phyloP scores from a whole-genome alignment of 441 rosid genomes.

The Biscutella auriculata region DNA sequence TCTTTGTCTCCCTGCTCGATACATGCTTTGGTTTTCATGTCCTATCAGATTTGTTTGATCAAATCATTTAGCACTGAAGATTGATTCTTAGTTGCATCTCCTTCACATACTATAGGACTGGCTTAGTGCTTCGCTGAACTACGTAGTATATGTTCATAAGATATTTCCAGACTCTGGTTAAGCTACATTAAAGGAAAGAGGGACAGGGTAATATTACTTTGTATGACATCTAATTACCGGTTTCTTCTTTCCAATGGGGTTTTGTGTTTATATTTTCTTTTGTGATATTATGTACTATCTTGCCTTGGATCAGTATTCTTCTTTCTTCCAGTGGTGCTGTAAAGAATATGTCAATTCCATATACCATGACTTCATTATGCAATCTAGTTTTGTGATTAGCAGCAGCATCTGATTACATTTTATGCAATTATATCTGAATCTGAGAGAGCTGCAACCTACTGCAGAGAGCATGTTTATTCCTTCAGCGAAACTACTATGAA shows the following conservation, averaged over 20 bases:
- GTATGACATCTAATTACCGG: too few species aligned
- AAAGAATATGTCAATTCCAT: too few species aligned
- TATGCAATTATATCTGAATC: slow-evolving; percentile 8
- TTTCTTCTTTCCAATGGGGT: too few species aligned
- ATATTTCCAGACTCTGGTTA: background rate
- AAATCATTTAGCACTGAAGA: background rate
- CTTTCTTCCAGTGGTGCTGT: too few species aligned
- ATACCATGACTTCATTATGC: too few species aligned
- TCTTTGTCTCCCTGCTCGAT: slow-evolving; percentile 8
- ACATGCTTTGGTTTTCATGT: slow-evolving; percentile 8
- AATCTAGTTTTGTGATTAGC: too few species aligned
- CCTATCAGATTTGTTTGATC: background rate
- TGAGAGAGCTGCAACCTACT: slow-evolving; percentile 21
- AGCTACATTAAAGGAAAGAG: background rate
- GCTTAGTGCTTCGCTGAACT: slow-evolving; percentile 7
- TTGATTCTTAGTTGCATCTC: slow-evolving; percentile 10
- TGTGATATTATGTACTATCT: too few species aligned
- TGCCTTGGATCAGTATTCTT: too few species aligned
- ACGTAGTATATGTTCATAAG: slow-evolving; percentile 1
- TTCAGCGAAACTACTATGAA: slow-evolving; percentile 35
- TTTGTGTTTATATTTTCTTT: too few species aligned
- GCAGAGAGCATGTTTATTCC: slow-evolving; percentile 67
- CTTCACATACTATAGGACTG: background rate
- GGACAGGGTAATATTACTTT: too few species aligned
- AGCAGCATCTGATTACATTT: background rate